Evolutionary conservation across 2,329 filamentous ascomycete genomes (phyloP), one percentile per base, ranked within the genome.

Genomic region (Chaetothyriales sp.): DNA sequence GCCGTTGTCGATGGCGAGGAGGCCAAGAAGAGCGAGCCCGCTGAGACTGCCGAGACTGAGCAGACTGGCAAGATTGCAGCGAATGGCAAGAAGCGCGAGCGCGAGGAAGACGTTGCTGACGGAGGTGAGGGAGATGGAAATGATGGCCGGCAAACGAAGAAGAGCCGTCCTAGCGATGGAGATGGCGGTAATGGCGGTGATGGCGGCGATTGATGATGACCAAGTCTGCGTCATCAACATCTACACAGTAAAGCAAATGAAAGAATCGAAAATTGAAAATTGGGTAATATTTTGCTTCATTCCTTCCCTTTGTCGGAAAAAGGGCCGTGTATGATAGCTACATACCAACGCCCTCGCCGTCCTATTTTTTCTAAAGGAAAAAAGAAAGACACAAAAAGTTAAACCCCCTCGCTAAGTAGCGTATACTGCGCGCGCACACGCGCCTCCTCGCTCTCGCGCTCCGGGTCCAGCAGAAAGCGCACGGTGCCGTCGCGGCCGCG

Each of bases 401-500:
- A 33, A 4, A 33, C 10, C 29, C 33, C 33, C 2, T 40, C 33
- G 33, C 33, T 15, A 15, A 40, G n/a, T n/a, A n/a, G 9, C 33
- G 4, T 20, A 29, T 33, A 89, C 48, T 77, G 73, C 3, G 76
- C 75, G 1, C 89, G 83, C 10, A 77, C 74, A 10, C 76, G 75
- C 60, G 80, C 78, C 68, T 98, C 92, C 15, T 75, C 74, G 46
- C 77, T 76, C 1, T 89, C 89, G 48, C 83, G 78, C 51, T 84
- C 82, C 0, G 83, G 80, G 58, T 95, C 86, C 47, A 97, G 82
- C 68, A 95, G 87, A 66, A 95, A 97, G 5, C 92, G 80, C 58
- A 94, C 81, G 0, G 90, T 94, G 5, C 85, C 85, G 19, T 87
- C 83, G 29, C 73, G 69, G 5, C 74, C 71, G 10, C 69, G 65